phyloP scores from a whole-genome alignment of 2,329 filamentous ascomycete genomes.

The Cladosporium colombiae region DNA sequence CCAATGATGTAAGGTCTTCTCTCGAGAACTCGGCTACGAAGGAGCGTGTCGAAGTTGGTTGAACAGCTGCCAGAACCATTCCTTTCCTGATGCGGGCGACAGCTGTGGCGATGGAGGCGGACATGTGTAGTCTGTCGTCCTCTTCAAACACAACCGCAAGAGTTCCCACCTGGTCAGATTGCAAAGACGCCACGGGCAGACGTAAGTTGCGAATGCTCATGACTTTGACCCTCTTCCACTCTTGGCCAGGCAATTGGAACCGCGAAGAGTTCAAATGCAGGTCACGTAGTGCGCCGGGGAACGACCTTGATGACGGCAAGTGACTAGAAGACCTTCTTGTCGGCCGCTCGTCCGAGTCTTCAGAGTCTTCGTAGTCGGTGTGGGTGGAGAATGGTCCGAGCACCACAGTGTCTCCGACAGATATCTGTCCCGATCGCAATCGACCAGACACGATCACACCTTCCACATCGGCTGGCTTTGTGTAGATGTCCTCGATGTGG shows the following conservation, averaged over 20 bases:
- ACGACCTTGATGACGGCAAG: conserved; percentile 48
- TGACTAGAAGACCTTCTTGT: conserved; percentile 30
- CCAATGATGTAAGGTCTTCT: conserved; percentile 62
- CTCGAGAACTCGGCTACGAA: conserved; percentile 69
- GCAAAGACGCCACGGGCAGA: conserved; percentile 74
- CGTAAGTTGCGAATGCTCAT: conserved; percentile 86
- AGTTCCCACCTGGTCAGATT: conserved; percentile 83
- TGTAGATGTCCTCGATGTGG: conserved; percentile 89
- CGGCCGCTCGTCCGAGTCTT: conserved; percentile 38
- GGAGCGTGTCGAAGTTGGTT: conserved; percentile 53
- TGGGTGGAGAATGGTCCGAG: conserved; percentile 66
- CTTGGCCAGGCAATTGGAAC: conserved; percentile 45
- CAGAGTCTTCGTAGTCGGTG: conserved; percentile 37
- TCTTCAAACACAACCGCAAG: conserved; percentile 68
- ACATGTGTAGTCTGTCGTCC: conserved; percentile 27
- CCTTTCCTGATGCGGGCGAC: conserved; percentile 64
- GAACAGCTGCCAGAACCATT: conserved; percentile 70
- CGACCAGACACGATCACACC: conserved; percentile 76
- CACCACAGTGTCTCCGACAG: conserved; percentile 74
- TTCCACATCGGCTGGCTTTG: conserved; percentile 48
- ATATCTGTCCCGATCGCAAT: conserved; percentile 74
- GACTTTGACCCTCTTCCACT: conserved; percentile 80
- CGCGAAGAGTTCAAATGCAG: conserved; percentile 28
- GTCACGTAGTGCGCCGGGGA: conserved; percentile 47
- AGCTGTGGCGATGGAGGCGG: conserved; percentile 29